Evolutionary conservation across 2,329 filamentous ascomycete genomes (phyloP).

Genomic region (Penicillium sp.): DNA sequence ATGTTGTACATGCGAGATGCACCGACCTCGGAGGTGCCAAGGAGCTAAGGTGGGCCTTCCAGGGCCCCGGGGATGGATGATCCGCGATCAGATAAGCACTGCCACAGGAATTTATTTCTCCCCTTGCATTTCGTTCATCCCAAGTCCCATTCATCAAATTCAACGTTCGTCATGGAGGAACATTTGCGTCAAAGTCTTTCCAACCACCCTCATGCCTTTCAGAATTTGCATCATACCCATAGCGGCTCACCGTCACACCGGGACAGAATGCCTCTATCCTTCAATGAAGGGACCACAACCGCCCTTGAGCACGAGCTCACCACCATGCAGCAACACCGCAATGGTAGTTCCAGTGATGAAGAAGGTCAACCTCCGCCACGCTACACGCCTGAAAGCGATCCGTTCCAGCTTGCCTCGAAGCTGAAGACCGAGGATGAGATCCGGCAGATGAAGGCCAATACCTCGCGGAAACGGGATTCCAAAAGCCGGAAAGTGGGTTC

Average conservation of each 20-base stretch:
- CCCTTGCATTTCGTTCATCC: constrained; percentile 2
- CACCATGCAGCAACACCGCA: constrained; percentile 21
- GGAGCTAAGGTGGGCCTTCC: background rate
- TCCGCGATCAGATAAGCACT: background rate
- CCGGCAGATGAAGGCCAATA: constrained; percentile 74
- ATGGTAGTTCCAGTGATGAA: constrained; percentile 35
- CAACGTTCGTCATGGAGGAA: constrained; percentile 23
- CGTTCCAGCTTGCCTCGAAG: constrained; percentile 71
- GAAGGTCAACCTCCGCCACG: constrained; percentile 51
- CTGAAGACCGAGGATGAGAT: constrained; percentile 78
- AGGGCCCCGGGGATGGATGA: too few species aligned
- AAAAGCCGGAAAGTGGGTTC: constrained; percentile 11
- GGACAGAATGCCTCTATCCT: constrained; percentile 18
- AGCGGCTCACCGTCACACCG: constrained; percentile 21
- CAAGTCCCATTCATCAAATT: background rate
- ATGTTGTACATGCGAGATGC: background rate
- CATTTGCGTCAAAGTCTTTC: constrained; percentile 29
- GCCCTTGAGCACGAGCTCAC: constrained; percentile 37
- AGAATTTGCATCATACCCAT: constrained; percentile 18
- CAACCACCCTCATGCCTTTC: constrained; percentile 26
- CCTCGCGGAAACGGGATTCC: constrained; percentile 64
- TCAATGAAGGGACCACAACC: constrained; percentile 39
- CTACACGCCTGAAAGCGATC: constrained; percentile 67
- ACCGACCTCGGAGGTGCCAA: background rate
- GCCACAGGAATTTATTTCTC: constrained; percentile 4